phyloP scores from a whole-genome alignment of 2,329 filamentous ascomycete species.

The Aspergillus puulaauensis region DNA sequence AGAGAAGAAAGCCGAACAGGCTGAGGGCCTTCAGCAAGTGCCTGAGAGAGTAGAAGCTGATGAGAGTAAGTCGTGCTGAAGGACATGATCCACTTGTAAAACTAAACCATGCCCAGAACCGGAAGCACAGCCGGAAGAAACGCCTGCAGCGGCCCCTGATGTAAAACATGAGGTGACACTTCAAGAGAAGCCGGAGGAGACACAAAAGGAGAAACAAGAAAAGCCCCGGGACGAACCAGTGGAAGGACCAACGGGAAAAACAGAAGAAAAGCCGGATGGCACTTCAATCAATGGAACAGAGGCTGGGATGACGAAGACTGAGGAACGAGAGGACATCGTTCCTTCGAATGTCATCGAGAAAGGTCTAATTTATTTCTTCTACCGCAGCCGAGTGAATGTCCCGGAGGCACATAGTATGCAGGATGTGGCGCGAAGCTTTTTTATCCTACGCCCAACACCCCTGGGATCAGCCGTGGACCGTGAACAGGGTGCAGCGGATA shows the following conservation, averaged over 20 bases:
- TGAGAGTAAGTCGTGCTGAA: slow-evolving; percentile 3
- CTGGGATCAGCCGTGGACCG: slow-evolving; percentile 65
- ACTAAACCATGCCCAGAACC: background rate
- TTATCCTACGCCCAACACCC: slow-evolving; percentile 73
- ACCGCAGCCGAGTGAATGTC: slow-evolving; percentile 71
- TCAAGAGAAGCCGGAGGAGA: slow-evolving; percentile 12
- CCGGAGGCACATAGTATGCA: slow-evolving; percentile 66
- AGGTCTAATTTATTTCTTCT: slow-evolving; percentile 89
- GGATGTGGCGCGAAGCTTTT: slow-evolving; percentile 76
- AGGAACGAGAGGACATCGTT: slow-evolving; percentile 51
- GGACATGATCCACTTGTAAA: background rate
- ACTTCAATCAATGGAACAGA: slow-evolving; percentile 21
- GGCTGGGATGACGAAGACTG: slow-evolving; percentile 50
- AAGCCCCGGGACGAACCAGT: background rate
- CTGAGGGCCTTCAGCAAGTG: slow-evolving; percentile 2
- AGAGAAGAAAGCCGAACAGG: slow-evolving; percentile 11
- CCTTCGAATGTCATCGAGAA: slow-evolving; percentile 75
- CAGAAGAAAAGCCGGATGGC: slow-evolving; percentile 7
- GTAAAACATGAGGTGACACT: slow-evolving; percentile 8
- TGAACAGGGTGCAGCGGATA: slow-evolving; percentile 51
- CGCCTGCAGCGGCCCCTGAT: slow-evolving; percentile 3
- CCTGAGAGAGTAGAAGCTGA: slow-evolving; percentile 14
- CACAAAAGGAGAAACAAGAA: background rate
- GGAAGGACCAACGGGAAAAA: slow-evolving; percentile 11
- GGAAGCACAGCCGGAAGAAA: slow-evolving; percentile 3